Evolutionary conservation across 2,329 filamentous ascomycete genomes (phyloP).

Genomic region (Aspergillus fijiensis): DNA sequence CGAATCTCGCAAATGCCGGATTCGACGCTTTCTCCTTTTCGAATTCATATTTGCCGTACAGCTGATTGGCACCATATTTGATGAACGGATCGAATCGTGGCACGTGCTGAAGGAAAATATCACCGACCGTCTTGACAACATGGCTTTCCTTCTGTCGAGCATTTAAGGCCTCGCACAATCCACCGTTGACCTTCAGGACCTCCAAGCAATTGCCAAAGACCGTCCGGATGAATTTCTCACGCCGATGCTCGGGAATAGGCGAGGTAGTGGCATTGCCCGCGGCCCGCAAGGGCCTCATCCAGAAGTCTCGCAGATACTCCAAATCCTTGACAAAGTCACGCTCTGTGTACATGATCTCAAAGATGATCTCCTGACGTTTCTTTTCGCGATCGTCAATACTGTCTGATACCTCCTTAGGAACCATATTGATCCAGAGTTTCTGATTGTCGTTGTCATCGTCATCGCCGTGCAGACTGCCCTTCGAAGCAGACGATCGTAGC

Average conservation of each 20-base stretch:
- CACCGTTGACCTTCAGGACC: conserved; percentile 86
- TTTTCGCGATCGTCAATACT: conserved; percentile 87
- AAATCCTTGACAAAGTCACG: conserved; percentile 98
- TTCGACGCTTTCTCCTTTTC: conserved; percentile 92
- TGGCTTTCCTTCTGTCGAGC: conserved; percentile 85
- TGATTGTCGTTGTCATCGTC: conserved; percentile 91
- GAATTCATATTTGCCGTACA: conserved; percentile 97
- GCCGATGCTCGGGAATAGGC: conserved; percentile 81
- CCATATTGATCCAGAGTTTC: conserved; percentile 98
- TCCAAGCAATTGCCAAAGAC: conserved; percentile 97
- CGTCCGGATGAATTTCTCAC: conserved; percentile 86
- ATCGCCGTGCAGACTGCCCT: conserved; percentile 70
- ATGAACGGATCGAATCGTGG: conserved; percentile 96
- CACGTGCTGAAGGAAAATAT: conserved; percentile 90
- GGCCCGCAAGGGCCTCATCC: conserved; percentile 87
- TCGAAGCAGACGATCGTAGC: conserved; percentile 69
- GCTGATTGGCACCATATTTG: conserved; percentile 88
- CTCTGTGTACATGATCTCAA: conserved; percentile 97
- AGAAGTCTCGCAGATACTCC: conserved; percentile 96
- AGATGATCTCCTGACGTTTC: conserved; percentile 97
- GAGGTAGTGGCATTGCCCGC: conserved; percentile 64
- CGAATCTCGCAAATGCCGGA: conserved; percentile 80
- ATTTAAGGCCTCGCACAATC: conserved; percentile 83
- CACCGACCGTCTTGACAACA: conserved; percentile 84
- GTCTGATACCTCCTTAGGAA: conserved; percentile 91